Percentiles rank a stretch among this genome's conserved stretches.
These are phyloP conservation scores for Sutorius eximius DNA, from an alignment of 1,284 basidiomycete genomes.

Conservation along the genomic window DNA sequence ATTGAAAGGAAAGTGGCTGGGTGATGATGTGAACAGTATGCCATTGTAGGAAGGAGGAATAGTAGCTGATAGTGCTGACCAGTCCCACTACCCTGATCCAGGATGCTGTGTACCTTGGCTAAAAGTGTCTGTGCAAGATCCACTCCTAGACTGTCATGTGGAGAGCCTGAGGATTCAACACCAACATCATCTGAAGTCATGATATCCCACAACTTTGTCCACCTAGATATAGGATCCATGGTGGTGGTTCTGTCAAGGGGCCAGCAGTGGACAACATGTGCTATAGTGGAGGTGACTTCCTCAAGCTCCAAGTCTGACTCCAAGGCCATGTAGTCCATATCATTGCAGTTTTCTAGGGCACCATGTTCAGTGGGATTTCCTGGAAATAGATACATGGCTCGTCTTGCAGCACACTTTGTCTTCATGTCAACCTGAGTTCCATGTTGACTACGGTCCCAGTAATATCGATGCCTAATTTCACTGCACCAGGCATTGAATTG, in stretches of 20 bases:
- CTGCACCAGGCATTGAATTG: no score
- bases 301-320: conserved; percentile 1
- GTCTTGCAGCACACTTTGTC: not conserved
- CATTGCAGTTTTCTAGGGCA: not conserved
- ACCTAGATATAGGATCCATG: not conserved
- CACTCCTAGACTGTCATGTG: not conserved
- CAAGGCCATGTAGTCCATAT: not conserved
- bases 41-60: not conserved
- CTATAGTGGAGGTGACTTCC: not conserved
- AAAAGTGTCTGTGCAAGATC: not conserved
- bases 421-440: no score
- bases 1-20: not conserved
- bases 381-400: conserved; percentile 1
- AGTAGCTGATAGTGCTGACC: not conserved
- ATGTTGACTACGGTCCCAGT: no score
- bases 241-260: not conserved
- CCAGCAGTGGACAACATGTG: not conserved
- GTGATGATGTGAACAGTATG: not conserved
- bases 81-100: no score
- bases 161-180: no score
- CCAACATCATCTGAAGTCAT: not conserved
- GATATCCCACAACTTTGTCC: not conserved
- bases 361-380: not conserved
- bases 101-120: not conserved
- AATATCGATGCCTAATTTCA: no score